Percentiles rank a stretch among this genome's conserved stretches.
Evolutionary conservation across 768 basidiomycete species (phyloP).

Genomic region (Sutorius australiensis): DNA sequence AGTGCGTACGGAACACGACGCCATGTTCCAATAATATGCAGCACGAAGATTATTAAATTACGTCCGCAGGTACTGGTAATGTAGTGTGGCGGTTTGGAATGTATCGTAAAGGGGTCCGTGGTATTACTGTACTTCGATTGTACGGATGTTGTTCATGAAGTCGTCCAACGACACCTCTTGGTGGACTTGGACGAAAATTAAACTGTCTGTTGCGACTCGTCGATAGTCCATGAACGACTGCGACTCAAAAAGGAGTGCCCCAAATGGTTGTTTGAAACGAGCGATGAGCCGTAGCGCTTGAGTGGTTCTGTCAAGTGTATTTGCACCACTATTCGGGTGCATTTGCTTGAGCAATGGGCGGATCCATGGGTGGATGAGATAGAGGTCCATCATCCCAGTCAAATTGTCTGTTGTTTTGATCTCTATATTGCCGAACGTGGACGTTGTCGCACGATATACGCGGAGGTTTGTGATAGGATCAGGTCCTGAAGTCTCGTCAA

Average conservation of each 20-base stretch:
- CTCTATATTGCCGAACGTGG: background rate
- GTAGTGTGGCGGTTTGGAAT: background rate
- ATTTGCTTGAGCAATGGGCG: slow-evolving; percentile 1
- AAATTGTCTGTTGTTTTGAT: slow-evolving; percentile 3
- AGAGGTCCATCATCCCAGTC: background rate
- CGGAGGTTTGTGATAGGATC: background rate
- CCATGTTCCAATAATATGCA: too few relatives aligned
- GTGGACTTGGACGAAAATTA: slow-evolving; percentile 5
- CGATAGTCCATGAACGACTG: background rate
- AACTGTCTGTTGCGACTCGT: slow-evolving; percentile 11
- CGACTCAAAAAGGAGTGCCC: slow-evolving; percentile 1
- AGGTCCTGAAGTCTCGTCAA: background rate
- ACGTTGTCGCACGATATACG: background rate
- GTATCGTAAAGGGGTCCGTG: background rate
- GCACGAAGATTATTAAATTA: background rate
- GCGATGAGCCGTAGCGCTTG: slow-evolving; percentile 1
- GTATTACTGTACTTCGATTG: background rate
- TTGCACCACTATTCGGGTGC: background rate
- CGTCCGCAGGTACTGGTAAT: background rate
- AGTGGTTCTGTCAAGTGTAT: background rate
- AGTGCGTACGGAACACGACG: too few relatives aligned
- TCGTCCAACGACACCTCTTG: background rate
- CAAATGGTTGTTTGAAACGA: slow-evolving; percentile 3
- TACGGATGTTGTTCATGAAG: background rate
- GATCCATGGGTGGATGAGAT: slow-evolving; percentile 15